These are phyloP conservation scores for Cyclotella kingstonii DNA, from an alignment of 108 stramenopile genomes.

Conservation along the genomic window DNA sequence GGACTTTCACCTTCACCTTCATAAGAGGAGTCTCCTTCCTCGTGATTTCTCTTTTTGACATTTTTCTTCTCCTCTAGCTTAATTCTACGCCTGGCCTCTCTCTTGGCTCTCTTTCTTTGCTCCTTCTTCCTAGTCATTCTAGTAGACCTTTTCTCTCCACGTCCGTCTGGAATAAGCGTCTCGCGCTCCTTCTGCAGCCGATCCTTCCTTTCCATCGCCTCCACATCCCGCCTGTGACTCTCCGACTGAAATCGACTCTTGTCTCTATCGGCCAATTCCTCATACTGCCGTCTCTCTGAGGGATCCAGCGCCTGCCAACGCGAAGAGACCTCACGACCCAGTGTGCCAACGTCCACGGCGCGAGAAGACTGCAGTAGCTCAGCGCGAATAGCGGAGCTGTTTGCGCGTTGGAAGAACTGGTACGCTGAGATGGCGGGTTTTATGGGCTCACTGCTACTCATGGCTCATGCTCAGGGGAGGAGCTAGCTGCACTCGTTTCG, in stretches of 20 bases:
- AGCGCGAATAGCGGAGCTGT: slow-evolving; percentile 52
- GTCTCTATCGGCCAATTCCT: slow-evolving; percentile 60
- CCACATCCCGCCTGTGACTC: slow-evolving; percentile 73
- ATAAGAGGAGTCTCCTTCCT: slow-evolving; percentile 46
- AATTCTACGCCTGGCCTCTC: slow-evolving; percentile 33
- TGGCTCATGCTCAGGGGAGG: too few species aligned
- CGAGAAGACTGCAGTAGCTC: slow-evolving; percentile 32
- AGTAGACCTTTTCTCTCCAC: slow-evolving; percentile 39
- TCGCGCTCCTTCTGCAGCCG: slow-evolving; percentile 11
- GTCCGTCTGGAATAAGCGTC: slow-evolving; percentile 48
- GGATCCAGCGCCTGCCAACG: slow-evolving; percentile 56
- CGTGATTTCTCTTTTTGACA: slow-evolving; percentile 14
- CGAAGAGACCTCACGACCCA: slow-evolving; percentile 54
- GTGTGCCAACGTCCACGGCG: slow-evolving; percentile 60
- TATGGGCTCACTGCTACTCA: neutral
- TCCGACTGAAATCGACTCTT: slow-evolving; percentile 57
- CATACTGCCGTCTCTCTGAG: slow-evolving; percentile 46
- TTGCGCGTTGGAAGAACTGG: slow-evolving; percentile 64
- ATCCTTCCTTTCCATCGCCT: slow-evolving; percentile 32
- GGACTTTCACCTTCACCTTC: slow-evolving; percentile 45
- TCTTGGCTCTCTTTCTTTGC: slow-evolving; percentile 22
- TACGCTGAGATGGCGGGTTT: slow-evolving; percentile 63
- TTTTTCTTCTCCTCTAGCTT: slow-evolving; percentile 35
- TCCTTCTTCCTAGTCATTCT: slow-evolving; percentile 24
- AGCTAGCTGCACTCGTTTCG: too few species aligned